These are phyloP conservation scores for Phytophthora capsici DNA, from an alignment of 352 stramenopile genomes.

Conservation along the genomic window DNA sequence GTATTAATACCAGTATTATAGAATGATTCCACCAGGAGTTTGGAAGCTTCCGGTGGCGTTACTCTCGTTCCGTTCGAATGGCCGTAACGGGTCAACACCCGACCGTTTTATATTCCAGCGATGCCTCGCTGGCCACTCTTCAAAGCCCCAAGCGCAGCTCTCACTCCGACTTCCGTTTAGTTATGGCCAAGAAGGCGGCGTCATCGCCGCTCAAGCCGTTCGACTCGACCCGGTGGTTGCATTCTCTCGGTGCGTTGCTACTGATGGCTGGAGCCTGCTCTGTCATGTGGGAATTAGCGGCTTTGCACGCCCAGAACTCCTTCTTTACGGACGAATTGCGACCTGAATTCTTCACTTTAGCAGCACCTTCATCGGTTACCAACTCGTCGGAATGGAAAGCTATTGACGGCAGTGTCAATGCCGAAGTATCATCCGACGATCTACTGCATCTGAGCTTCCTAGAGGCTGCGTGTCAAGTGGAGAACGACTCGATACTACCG, in stretches of 20 bases:
- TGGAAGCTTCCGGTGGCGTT: neutral
- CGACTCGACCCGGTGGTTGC: conserved; percentile 28
- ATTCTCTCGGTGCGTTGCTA: conserved; percentile 30
- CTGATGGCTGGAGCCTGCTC: conserved; percentile 22
- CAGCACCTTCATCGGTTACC: conserved; percentile 12
- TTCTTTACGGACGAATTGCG: conserved; percentile 29
- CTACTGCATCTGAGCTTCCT: conserved; percentile 48
- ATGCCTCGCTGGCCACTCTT: neutral
- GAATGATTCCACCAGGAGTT: too few relatives aligned
- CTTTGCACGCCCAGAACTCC: conserved; percentile 17
- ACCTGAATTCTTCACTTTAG: conserved; percentile 28
- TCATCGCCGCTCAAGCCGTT: conserved; percentile 11
- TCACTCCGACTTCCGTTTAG: neutral
- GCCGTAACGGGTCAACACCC: conserved; percentile 14
- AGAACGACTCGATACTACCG: conserved; percentile 46
- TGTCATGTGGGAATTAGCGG: conserved; percentile 32
- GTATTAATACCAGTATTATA: too few relatives aligned
- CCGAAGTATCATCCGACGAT: conserved; percentile 38
- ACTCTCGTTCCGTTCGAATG: neutral
- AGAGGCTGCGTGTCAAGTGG: conserved; percentile 42
- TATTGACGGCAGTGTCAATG: conserved; percentile 22
- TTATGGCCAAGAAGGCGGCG: conserved; percentile 15
- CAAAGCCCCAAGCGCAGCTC: conserved; percentile 6
- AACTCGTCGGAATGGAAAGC: conserved; percentile 17
- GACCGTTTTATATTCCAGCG: conserved; percentile 30